These are phyloP conservation scores for Senna tora DNA, from an alignment of 306 rosid genomes.

Conservation along the genomic window DNA sequence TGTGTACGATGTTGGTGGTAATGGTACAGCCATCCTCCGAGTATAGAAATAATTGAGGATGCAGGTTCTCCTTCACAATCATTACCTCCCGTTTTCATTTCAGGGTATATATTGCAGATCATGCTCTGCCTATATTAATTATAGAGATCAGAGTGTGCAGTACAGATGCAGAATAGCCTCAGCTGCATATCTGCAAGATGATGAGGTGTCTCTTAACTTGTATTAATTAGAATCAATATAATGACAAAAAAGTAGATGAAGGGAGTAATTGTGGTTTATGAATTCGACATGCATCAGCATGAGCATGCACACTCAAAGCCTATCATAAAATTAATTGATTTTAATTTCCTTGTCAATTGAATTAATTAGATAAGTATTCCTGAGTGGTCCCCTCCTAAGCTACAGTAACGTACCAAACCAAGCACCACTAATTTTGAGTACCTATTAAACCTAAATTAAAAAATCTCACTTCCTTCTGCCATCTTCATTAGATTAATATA, in stretches of 20 bases:
- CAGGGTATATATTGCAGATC: not conserved
- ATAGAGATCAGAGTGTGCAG: not conserved
- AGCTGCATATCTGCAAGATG: not conserved
- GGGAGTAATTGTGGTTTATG: not conserved
- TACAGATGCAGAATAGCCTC: not conserved
- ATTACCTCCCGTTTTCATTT: not conserved
- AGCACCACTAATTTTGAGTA: not conserved
- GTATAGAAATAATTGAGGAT: no score
- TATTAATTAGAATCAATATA: not conserved
- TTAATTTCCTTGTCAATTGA: not conserved
- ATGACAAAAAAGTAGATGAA: not conserved
- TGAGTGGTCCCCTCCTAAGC: conserved; percentile 2
- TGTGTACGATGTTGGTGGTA: no score
- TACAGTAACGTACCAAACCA: no score
- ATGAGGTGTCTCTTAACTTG: not conserved
- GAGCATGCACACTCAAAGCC: not conserved
- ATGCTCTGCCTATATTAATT: not conserved
- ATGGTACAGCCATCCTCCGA: no score
- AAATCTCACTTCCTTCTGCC: not conserved
- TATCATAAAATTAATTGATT: not conserved
- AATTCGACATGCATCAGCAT: not conserved
- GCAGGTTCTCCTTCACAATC: no score
- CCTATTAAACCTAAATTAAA: not conserved
- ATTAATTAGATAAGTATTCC: not conserved
- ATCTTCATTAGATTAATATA: no score